phyloP scores from a whole-genome alignment of 495 filamentous ascomycete genomes.

The Xanthoparmelia taractica region DNA sequence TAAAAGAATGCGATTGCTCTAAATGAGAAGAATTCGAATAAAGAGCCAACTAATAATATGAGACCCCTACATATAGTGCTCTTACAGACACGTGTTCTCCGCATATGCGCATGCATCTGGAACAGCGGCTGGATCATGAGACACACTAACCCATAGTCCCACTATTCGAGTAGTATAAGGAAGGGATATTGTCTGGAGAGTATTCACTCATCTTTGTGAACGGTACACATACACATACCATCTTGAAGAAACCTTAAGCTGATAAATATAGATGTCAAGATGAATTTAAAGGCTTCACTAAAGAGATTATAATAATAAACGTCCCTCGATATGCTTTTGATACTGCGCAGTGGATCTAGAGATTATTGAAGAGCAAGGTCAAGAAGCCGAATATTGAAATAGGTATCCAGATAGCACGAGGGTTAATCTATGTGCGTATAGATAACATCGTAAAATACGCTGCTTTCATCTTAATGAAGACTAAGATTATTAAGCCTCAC shows the following conservation, averaged over 20 bases:
- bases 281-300: background rate
- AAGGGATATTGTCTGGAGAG: background rate
- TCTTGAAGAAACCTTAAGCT: background rate
- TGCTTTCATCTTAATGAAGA: conserved; percentile 7
- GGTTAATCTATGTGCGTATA: conserved; percentile 7
- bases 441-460: background rate
- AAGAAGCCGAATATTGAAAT: background rate
- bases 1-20: too few relatives aligned
- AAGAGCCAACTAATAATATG: too few relatives aligned
- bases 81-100: too few relatives aligned
- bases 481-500: conserved; percentile 5
- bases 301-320: background rate
- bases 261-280: background rate
- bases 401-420: background rate
- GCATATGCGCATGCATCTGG: too few relatives aligned
- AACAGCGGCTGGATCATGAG: too few relatives aligned
- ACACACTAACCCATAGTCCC: too few relatives aligned
- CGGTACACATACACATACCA: background rate
- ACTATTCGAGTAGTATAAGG: conserved; percentile 6
- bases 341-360: background rate
- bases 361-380: background rate
- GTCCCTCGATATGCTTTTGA: background rate
- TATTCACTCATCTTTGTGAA: conserved; percentile 4
- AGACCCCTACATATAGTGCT: too few relatives aligned
- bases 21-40: too few relatives aligned